phyloP scores from a whole-genome alignment of 257 asterid genomes.

The Echium plantagineum region DNA sequence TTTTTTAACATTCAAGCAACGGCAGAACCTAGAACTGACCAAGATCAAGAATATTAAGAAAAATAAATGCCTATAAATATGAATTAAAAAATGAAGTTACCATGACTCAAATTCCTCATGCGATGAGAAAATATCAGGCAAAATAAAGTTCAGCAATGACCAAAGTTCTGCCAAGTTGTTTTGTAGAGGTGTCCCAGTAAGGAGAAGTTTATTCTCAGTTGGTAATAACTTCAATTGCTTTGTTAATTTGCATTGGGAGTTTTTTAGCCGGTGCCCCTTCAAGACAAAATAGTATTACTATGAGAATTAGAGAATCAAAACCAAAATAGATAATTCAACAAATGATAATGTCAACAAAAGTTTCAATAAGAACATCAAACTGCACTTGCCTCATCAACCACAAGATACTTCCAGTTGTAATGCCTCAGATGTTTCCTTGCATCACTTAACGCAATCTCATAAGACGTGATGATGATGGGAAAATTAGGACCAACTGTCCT shows the following conservation, averaged over 20 bases:
- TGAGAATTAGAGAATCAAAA: neutral
- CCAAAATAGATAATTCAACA: slow-evolving; percentile 3
- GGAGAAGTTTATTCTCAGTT: slow-evolving; percentile 82
- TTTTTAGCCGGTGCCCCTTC: slow-evolving; percentile 95
- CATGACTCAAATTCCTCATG: slow-evolving; percentile 94
- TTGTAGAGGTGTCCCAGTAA: slow-evolving; percentile 98
- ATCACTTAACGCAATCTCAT: slow-evolving; percentile 69
- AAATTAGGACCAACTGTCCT: slow-evolving; percentile 67
- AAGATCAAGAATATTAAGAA: neutral
- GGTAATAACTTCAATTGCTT: slow-evolving; percentile 50
- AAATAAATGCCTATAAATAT: neutral
- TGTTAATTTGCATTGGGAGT: slow-evolving; percentile 72
- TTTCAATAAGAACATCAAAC: slow-evolving; percentile 5
- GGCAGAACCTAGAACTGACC: neutral
- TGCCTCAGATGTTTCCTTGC: slow-evolving; percentile 51
- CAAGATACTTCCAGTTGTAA: slow-evolving; percentile 82
- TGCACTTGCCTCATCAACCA: slow-evolving; percentile 77
- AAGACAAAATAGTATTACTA: slow-evolving; percentile 13
- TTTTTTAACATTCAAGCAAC: neutral
- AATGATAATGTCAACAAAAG: slow-evolving; percentile 4
- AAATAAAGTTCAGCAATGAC: slow-evolving; percentile 91
- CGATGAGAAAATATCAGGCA: slow-evolving; percentile 97
- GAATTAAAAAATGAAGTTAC: slow-evolving; percentile 22
- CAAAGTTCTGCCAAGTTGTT: slow-evolving; percentile 97
- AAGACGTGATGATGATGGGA: slow-evolving; percentile 88